phyloP scores from a whole-genome alignment of 208 protist genomes.

The Wallacemonas sp. region DNA sequence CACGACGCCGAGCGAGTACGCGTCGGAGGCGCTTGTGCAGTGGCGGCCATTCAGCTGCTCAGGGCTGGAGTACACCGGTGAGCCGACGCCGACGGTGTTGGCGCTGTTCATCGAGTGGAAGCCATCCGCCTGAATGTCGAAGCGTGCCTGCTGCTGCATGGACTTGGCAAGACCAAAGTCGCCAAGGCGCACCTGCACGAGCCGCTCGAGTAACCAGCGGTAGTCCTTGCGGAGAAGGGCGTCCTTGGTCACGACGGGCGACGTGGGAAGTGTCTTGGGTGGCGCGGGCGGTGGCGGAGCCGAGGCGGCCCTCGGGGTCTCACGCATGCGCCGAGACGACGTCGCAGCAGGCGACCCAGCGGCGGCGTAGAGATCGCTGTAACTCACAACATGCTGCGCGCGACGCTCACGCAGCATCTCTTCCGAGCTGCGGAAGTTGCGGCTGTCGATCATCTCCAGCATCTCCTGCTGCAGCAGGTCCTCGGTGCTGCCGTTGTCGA shows the following conservation, averaged over 20 bases:
- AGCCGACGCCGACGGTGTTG: slow-evolving; percentile 83
- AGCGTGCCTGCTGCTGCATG: slow-evolving; percentile 22
- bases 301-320: too few species aligned
- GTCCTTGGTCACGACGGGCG: not conserved
- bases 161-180: slow-evolving; percentile 84
- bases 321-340: too few species aligned
- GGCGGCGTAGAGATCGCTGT: too few species aligned
- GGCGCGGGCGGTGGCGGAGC: too few species aligned
- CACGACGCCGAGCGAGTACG: slow-evolving; percentile 71
- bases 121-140: slow-evolving; percentile 31
- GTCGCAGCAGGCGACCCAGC: too few species aligned
- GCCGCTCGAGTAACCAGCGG: slow-evolving; percentile 45
- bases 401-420: slow-evolving; percentile 1
- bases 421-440: not conserved
- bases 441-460: not conserved
- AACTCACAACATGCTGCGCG: not conserved
- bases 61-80: slow-evolving; percentile 84
- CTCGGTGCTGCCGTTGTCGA: not conserved
- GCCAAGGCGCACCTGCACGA: slow-evolving; percentile 74
- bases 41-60: slow-evolving; percentile 74
- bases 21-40: slow-evolving; percentile 66
- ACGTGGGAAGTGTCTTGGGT: not conserved
- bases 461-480: slow-evolving; percentile 1
- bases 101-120: slow-evolving; percentile 43
- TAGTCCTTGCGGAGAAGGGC: slow-evolving; percentile 20